Percentiles rank a stretch among this genome's conserved stretches.
Conservation (phyloP, 129 eudicot species). For the Ambrosia trifida region DNA sequence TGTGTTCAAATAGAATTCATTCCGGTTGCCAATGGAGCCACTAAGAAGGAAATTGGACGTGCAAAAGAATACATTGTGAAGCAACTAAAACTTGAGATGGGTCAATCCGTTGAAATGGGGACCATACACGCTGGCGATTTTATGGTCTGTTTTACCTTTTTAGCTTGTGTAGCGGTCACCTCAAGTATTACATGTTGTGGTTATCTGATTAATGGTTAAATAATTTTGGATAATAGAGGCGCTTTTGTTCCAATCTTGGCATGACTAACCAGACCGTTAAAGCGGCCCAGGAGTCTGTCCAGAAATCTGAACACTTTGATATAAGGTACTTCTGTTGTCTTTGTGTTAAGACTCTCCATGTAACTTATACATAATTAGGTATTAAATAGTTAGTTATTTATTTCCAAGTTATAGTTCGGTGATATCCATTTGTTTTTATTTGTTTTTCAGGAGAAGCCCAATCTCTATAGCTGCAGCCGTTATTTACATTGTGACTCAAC, state of each 20-base stretch:
- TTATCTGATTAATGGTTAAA: neutral
- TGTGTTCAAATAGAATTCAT: constrained; percentile 67
- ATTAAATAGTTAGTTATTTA: neutral
- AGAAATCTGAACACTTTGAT: constrained; percentile 67
- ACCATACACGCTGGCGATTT: constrained; percentile 75
- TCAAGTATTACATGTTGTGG: neutral
- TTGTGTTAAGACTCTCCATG: neutral
- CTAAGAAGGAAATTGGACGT: constrained; percentile 82
- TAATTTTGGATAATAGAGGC: constrained; percentile 44
- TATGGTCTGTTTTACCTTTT: constrained; percentile 45
- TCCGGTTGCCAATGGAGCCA: constrained; percentile 72
- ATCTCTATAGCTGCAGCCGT: constrained; percentile 77
- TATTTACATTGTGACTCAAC: constrained; percentile 63
- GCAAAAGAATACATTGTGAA: constrained; percentile 73
- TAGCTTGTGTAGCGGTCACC: neutral
- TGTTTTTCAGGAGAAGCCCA: constrained; percentile 56
- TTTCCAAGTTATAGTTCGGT: neutral
- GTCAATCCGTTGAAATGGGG: constrained; percentile 71
- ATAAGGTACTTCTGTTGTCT: constrained; percentile 52
- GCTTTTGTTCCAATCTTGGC: constrained; percentile 87
- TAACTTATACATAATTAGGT: neutral
- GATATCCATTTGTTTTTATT: neutral
- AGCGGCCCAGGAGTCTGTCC: constrained; percentile 77
- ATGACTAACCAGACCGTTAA: constrained; percentile 67
- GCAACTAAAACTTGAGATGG: constrained; percentile 72